Evolutionary conservation across 1,139 yeast genomes (phyloP), one percentile per base, ranked within the genome.

Genomic region (Pneumocystis canis): DNA sequence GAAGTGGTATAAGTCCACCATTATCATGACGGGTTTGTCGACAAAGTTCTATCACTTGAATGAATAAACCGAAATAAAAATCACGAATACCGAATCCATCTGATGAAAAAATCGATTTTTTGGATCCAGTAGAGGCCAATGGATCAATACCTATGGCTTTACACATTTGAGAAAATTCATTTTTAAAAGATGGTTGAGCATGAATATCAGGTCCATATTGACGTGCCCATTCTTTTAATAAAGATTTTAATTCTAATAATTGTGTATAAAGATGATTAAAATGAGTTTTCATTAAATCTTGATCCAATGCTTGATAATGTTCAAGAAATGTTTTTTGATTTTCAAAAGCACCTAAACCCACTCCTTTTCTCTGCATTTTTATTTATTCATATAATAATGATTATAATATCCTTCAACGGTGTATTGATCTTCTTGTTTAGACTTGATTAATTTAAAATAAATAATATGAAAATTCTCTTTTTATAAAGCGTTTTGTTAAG

Each of bases 111-210:
- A 16, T 39, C 3, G 62, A 70, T 64, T 62, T 74, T 70, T 70
- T 73, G 66, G 70, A 75, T 61, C 79, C 75, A 47, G 78, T 71
- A 41, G 82, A 74, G 53, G 84, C 84, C 58, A 88, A 73, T 0
- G 95, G 92, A 71, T 89, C 95, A n/a, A 88, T 83, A 0, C 95
- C 96, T 25, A 87, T 84, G 70, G 85, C 83, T 30, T 79, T 77
- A 69, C 95, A 87, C 79, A 89, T 84, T 65, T 82, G 81, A 59
- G 87, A 82, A 73, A 89, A 88, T 70, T 85, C 84, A 33, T 79
- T 76, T 58, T 92, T 75, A 71, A 87, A 84, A 65, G 83, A 83
- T 1, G 84, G 79, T 70, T 86, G 84, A 63, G 76, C 78, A 63
- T 80, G 75, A 63, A 89, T 84, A 68, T 86, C 89, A 16, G 78